Base-by-base conservation (phyloP, 305 asterid genomes). In the Andrographis paniculata region DNA sequence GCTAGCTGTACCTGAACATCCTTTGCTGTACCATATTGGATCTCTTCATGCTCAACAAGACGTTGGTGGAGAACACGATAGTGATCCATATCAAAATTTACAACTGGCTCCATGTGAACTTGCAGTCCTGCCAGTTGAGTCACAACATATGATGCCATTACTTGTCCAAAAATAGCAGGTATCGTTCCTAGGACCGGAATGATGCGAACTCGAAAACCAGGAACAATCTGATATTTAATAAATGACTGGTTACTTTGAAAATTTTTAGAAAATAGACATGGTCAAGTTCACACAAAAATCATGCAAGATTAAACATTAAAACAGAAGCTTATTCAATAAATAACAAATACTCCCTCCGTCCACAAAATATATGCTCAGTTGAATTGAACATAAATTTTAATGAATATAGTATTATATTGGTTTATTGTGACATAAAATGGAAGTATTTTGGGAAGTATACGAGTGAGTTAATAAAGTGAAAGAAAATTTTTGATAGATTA, bases 131-230 rank as follows among this genome's bases (percentile, higher is more conserved):
- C 94, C 42, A 89, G 65, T 65, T 80, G 84, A 45, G 94, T 82
- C 55, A 70, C 68, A 43, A 80, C 93, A 71, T 82, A 78, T 50
- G 96, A 85, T 53, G 98, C 98, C 95, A 89, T 89, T 53, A 89
- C 80, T 67, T 85, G 98, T 58, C 98, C 98, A 45, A 89, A 89
- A 57, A 85, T 85, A 62, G 96, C 98, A 47, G 96, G 98, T 67
- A 89, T 79, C 43, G 95, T 82, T 66, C 96, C 96, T 57, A 89
- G 75, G 66, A 89, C 98, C 35, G 95, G 96, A 75, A 89, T 85
- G 42, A 89, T 89, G 33, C 98, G 94, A 67, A 89, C 96, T 50
- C 98, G 79, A 48, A 89, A 89, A 41, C 95, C 95, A 50, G 98
- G 98, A 50, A 89, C 96, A 60, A 89, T 68, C 96, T 89, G 62